Percentiles rank a stretch among this genome's conserved stretches.
These are phyloP conservation scores for Aureobasidium sp. DNA, from an alignment of 2,329 filamentous ascomycete genomes.

Conservation along the genomic window DNA sequence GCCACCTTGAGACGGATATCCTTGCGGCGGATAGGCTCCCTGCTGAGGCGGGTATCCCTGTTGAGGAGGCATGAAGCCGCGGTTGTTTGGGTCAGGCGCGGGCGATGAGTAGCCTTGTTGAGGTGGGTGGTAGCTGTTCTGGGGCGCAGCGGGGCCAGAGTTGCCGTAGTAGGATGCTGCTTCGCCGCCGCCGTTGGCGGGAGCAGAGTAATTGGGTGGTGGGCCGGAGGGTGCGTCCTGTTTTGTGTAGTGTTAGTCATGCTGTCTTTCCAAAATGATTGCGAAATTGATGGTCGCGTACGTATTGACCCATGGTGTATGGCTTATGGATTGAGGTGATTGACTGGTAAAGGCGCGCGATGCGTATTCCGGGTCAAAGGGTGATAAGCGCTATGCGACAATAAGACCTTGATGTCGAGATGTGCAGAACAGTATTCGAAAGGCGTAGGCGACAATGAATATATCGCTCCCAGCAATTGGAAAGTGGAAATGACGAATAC, in stretches of 20 bases:
- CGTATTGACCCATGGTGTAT: conserved; percentile 8
- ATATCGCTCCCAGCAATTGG: neutral
- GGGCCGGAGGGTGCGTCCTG: conserved; percentile 20
- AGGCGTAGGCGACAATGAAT: neutral
- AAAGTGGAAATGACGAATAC: neutral
- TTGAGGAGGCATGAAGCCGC: conserved; percentile 18
- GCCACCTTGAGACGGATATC: conserved; percentile 25
- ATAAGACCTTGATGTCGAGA: neutral
- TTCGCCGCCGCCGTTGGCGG: conserved; percentile 12
- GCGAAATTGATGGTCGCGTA: neutral
- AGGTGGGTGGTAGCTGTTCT: conserved; percentile 17
- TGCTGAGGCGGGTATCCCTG: neutral
- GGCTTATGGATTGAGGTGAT: neutral
- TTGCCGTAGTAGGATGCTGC: conserved; percentile 12
- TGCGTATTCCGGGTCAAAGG: neutral
- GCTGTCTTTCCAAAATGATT: neutral
- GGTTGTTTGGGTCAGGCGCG: conserved; percentile 18
- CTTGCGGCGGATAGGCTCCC: neutral
- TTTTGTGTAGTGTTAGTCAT: neutral
- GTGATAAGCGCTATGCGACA: neutral
- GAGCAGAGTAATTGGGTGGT: conserved; percentile 22
- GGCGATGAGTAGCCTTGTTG: conserved; percentile 18
- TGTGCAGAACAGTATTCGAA: neutral
- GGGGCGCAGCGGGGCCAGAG: conserved; percentile 15
- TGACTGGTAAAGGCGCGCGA: neutral